Evolutionary conservation across 441 rosid genomes (phyloP).

Genomic region (Euphorbia celastroides): DNA sequence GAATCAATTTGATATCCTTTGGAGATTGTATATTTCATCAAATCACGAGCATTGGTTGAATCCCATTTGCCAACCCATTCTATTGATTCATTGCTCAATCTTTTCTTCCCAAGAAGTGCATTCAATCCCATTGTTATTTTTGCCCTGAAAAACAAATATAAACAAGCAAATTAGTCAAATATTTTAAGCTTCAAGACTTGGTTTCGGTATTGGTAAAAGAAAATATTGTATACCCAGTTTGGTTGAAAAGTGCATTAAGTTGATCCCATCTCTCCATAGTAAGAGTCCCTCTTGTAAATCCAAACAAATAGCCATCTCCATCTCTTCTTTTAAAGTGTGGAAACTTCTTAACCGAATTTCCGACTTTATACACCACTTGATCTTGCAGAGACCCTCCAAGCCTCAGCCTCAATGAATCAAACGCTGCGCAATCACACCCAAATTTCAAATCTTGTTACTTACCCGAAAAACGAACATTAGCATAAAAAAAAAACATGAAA

Average conservation of each 20-base stretch:
- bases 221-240: conserved; percentile 37
- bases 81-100: neutral
- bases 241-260: conserved; percentile 33
- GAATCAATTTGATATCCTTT: conserved; percentile 61
- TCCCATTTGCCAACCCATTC: conserved; percentile 46
- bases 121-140: conserved; percentile 47
- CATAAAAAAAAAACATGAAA: too few relatives aligned
- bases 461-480: too few relatives aligned
- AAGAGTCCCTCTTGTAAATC: conserved; percentile 6
- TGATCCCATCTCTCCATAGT: conserved; percentile 56
- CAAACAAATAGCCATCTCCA: neutral
- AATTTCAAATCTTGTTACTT: neutral
- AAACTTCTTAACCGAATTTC: too few relatives aligned
- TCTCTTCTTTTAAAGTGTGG: neutral
- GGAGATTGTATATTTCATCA: conserved; percentile 37
- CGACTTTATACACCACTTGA: too few relatives aligned
- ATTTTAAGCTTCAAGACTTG: neutral
- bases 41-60: conserved; percentile 33
- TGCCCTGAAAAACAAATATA: conserved; percentile 26
- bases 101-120: conserved; percentile 39
- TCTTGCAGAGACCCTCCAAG: neutral
- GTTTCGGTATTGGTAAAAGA: neutral
- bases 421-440: neutral
- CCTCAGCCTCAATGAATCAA: neutral
- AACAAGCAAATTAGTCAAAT: neutral